Conservation (phyloP, 2,329 filamentous ascomycete genomes). For the Aspergillus sp. region DNA sequence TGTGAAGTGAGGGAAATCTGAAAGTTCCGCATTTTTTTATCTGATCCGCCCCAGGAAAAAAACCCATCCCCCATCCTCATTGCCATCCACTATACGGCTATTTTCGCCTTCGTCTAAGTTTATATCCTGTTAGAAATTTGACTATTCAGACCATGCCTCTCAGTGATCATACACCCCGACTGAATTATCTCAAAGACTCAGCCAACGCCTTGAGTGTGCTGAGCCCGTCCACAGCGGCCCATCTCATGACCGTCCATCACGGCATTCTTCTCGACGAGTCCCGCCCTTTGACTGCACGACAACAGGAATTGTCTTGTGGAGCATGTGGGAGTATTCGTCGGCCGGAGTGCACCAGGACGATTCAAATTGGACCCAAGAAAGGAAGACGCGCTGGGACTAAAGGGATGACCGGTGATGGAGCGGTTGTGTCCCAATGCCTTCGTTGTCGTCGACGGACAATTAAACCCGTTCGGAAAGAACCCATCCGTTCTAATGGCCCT, state of each 20-base stretch:
- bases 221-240: constrained; percentile 40
- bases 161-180: constrained; percentile 22
- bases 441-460: constrained; percentile 35
- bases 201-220: constrained; percentile 28
- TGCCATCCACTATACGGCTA: not conserved
- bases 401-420: constrained; percentile 17
- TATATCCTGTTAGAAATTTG: not conserved
- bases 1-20: constrained; percentile 7
- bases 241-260: constrained; percentile 39
- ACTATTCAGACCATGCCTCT: constrained; percentile 15
- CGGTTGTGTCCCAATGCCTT: constrained; percentile 36
- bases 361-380: constrained; percentile 22
- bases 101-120: not conserved
- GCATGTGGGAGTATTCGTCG: constrained; percentile 40
- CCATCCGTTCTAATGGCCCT: constrained; percentile 9
- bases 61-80: not conserved
- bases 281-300: constrained; percentile 29
- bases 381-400: constrained; percentile 11
- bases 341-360: constrained; percentile 27
- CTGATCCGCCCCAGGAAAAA: constrained; percentile 4
- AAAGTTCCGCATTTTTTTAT: constrained; percentile 5
- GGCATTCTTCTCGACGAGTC: constrained; percentile 32
- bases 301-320: constrained; percentile 35
- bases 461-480: constrained; percentile 19
- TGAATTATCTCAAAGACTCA: constrained; percentile 38